phyloP scores from a whole-genome alignment of 257 asterid species.

The Plantago major region DNA sequence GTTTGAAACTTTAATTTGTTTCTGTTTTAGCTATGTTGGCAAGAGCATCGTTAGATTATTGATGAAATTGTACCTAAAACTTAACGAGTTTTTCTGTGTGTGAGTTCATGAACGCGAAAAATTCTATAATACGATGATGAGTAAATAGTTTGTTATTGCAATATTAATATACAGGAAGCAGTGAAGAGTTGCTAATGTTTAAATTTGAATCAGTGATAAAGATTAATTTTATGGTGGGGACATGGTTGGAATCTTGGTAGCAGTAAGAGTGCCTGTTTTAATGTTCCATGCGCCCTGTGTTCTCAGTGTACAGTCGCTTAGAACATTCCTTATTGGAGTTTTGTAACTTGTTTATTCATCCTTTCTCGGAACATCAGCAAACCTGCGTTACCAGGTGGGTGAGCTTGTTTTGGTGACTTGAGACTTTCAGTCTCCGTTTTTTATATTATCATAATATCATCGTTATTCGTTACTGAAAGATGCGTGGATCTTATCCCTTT shows the following conservation, averaged over 20 bases:
- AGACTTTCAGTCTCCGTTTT: not conserved
- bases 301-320: not conserved
- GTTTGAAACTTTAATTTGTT: no score
- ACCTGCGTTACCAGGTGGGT: slow-evolving; percentile 84
- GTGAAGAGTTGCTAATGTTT: no score
- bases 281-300: not conserved
- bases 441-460: not conserved
- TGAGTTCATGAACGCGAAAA: no score
- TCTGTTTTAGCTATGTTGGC: no score
- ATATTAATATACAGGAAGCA: no score
- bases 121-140: no score
- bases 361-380: slow-evolving; percentile 88
- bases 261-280: not conserved
- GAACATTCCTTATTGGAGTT: slow-evolving; percentile 7
- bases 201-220: no score
- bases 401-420: slow-evolving; percentile 14
- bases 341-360: slow-evolving; percentile 43
- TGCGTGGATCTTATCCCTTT: not conserved
- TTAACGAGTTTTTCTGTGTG: no score
- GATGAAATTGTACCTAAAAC: no score
- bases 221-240: not conserved
- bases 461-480: slow-evolving; percentile 10
- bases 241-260: not conserved
- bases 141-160: no score
- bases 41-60: no score